Conservation (phyloP, 176 grass and related monocot genomes). For the Guadua angustifolia region DNA sequence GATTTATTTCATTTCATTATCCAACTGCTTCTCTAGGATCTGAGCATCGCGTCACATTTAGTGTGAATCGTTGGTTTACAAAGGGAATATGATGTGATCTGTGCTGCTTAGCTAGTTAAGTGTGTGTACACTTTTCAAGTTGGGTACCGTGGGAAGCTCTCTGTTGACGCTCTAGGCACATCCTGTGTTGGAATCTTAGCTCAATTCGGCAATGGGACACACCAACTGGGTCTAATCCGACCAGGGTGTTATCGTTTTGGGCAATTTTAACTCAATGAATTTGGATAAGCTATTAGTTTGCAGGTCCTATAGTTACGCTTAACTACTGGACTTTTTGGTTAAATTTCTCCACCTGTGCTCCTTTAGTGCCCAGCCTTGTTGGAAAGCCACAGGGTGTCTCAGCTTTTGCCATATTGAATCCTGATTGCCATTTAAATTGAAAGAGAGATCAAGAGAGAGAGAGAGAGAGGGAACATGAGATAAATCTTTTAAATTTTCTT, state of each 20-base stretch:
- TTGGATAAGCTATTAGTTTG: not conserved
- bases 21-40: not conserved
- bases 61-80: constrained; percentile 17
- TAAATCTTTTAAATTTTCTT: not conserved
- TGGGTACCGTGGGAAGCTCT: not conserved
- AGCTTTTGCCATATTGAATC: not conserved
- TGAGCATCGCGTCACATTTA: constrained; percentile 15
- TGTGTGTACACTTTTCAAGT: not conserved
- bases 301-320: not conserved
- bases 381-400: not conserved
- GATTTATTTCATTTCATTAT: not conserved
- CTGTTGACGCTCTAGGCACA: not conserved
- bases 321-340: not conserved
- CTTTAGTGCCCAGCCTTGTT: not conserved
- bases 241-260: not conserved
- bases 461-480: not conserved
- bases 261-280: not conserved
- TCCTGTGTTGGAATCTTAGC: constrained; percentile 21
- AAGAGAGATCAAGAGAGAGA: not conserved
- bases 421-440: not conserved
- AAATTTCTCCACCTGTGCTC: not conserved
- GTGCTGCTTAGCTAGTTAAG: constrained; percentile 19
- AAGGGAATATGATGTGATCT: not conserved
- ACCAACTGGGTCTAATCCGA: not conserved
- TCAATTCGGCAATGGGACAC: not conserved